phyloP scores from a whole-genome alignment of 2,329 filamentous ascomycete genomes.

The Drechslerella stenobrocha region DNA sequence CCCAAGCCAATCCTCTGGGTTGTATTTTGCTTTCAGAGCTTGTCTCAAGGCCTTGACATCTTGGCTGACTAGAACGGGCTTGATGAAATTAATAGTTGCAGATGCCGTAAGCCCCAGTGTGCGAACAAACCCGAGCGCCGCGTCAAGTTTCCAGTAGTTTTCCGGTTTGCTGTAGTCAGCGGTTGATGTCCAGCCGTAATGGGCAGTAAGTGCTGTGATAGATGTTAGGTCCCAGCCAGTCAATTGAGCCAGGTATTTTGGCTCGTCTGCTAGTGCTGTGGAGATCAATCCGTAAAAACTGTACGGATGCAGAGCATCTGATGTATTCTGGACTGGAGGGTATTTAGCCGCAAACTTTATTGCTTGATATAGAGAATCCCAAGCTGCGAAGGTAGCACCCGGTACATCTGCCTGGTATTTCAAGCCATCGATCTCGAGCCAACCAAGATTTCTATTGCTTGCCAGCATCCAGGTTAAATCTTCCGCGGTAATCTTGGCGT shows the following conservation, averaged over 20 bases:
- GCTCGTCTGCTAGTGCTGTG: neutral
- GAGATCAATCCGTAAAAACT: conserved; percentile 1
- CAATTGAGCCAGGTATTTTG: neutral
- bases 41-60: conserved; percentile 2
- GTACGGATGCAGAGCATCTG: neutral
- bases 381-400: neutral
- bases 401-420: conserved; percentile 5
- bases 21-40: conserved; percentile 6
- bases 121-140: neutral
- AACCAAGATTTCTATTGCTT: neutral
- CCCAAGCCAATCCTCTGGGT: conserved; percentile 21
- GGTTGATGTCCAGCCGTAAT: neutral
- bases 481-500: neutral
- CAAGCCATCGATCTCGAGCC: conserved; percentile 10
- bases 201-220: neutral
- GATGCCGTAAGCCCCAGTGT: neutral
- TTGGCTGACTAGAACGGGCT: neutral
- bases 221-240: conserved; percentile 6
- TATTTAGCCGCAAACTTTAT: conserved; percentile 2
- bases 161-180: conserved; percentile 4
- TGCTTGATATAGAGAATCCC: conserved; percentile 1
- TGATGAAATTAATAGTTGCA: neutral
- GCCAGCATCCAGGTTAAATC: neutral
- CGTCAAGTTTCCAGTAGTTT: conserved; percentile 2
- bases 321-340: conserved; percentile 2